Evolutionary conservation across 805 yeast genomes (phyloP).

Genomic region (Pichia heedii): DNA sequence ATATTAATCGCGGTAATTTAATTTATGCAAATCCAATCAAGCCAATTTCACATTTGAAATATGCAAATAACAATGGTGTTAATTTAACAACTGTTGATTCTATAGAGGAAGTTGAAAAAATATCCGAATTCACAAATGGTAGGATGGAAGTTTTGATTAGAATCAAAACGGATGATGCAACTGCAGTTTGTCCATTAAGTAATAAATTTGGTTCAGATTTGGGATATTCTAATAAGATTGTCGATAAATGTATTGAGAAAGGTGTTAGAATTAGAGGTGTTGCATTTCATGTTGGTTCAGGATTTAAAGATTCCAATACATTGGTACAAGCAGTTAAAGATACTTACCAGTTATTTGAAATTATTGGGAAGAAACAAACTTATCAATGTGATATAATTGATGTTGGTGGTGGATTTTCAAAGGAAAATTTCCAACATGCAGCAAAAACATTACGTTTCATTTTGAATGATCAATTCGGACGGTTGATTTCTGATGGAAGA

Average conservation of each 20-base stretch:
- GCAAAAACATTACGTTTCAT: conserved; percentile 48
- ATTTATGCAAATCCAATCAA: conserved; percentile 94
- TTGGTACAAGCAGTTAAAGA: conserved; percentile 65
- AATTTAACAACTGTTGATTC: conserved; percentile 84
- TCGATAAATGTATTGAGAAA: conserved; percentile 52
- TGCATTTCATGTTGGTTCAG: conserved; percentile 94
- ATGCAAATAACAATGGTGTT: conserved; percentile 50
- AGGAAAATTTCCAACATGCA: conserved; percentile 47
- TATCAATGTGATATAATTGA: conserved; percentile 47
- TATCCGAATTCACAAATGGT: conserved; percentile 34
- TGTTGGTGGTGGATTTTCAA: conserved; percentile 89
- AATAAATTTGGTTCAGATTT: conserved; percentile 83
- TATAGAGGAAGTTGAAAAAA: conserved; percentile 70
- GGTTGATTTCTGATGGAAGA: conserved; percentile 18
- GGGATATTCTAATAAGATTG: conserved; percentile 41
- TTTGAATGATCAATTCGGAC: conserved; percentile 54
- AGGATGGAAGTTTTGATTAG: conserved; percentile 72
- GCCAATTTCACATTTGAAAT: conserved; percentile 70
- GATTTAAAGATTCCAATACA: conserved; percentile 66
- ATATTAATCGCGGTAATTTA: conserved; percentile 45
- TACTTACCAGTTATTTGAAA: conserved; percentile 58
- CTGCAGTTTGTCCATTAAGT: conserved; percentile 77
- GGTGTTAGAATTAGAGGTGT: conserved; percentile 69
- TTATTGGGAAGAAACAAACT: conserved; percentile 37
- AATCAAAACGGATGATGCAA: conserved; percentile 80